Base-by-base conservation (phyloP, 208 protist genomes). In the Angomonas ambiguus region DNA sequence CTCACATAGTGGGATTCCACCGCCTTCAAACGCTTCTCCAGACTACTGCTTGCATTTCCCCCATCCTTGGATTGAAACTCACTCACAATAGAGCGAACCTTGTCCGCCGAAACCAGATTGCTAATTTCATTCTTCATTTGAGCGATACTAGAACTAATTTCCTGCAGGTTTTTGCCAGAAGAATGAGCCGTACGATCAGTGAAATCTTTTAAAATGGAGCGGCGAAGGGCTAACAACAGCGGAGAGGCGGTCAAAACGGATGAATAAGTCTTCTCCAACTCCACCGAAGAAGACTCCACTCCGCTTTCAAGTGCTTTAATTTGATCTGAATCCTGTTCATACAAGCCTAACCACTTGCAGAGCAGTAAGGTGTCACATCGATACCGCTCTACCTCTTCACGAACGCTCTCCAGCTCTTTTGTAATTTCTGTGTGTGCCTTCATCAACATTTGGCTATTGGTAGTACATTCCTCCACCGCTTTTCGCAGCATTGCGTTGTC, bases 211-310 rank as follows among this genome's bases (percentile, higher is more conserved):
- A 92, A 65, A 0, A 95, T 48, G 22, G 88, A 59, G 13, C 79
- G 83, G 1, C 88, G 83, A 31, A 95, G 79, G 20, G 85, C 81
- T 5, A 95, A 69, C 41, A 95, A 71, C 1, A 95, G 77, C 18
- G 85, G 85, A 0, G 88, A 84, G 33, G 69, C 67, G 10, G 45
- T 53, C 8, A 53, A 5, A 22, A 53, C 20, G 0, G 79, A 64
- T n/a, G 92, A 60, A 22, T 79, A 31, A 1, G 65, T 45, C 60
- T 85, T 79, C 16, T 83, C 57, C 34, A 76, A 68, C 1, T 28
- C 2, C 25, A 64, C 62, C 8, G 41, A 35, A 13, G 62, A n/a
- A 5, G n/a, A n/a, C n/a, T 45, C 32, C 27, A 27, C 13, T 24
- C 4, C 45, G 45, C 18, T 27, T 8, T 13, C 18, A 8, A 53